phyloP scores from a whole-genome alignment of 2,329 filamentous ascomycete species.

The Penicillium brasilianum region DNA sequence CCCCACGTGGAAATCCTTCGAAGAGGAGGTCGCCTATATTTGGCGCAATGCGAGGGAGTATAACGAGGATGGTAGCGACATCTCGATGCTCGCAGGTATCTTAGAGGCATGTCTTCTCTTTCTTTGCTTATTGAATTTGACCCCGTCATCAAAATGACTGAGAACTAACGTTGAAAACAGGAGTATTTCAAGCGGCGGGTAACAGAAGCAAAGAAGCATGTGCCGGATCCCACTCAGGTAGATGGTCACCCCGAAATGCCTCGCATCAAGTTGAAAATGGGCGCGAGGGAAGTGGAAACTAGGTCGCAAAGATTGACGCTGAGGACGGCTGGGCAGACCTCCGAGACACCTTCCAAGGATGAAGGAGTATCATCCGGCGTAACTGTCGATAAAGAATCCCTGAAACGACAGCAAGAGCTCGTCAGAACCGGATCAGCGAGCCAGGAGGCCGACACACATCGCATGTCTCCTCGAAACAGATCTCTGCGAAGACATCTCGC shows the following conservation, averaged over 20 bases:
- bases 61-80: slow-evolving; percentile 90
- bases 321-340: slow-evolving; percentile 66
- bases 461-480: slow-evolving; percentile 32
- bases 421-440: slow-evolving; percentile 54
- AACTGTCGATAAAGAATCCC: slow-evolving; percentile 60
- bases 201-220: slow-evolving; percentile 71
- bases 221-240: slow-evolving; percentile 65
- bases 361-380: slow-evolving; percentile 51
- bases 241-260: slow-evolving; percentile 57
- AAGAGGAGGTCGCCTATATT: slow-evolving; percentile 77
- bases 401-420: slow-evolving; percentile 58
- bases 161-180: slow-evolving; percentile 50
- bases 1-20: slow-evolving; percentile 81
- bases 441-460: slow-evolving; percentile 26
- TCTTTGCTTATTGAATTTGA: not conserved
- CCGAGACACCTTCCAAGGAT: slow-evolving; percentile 53
- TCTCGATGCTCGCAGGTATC: slow-evolving; percentile 75
- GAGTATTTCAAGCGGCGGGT: slow-evolving; percentile 71
- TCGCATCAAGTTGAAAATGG: slow-evolving; percentile 80
- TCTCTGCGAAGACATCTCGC: slow-evolving; percentile 45
- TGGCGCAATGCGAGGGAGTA: slow-evolving; percentile 89
- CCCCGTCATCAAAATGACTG: not conserved
- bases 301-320: slow-evolving; percentile 71
- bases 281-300: slow-evolving; percentile 48
- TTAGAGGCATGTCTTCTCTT: slow-evolving; percentile 67